phyloP scores from a whole-genome alignment of 1,139 yeast species.

The Geotrichum bryndzae region DNA sequence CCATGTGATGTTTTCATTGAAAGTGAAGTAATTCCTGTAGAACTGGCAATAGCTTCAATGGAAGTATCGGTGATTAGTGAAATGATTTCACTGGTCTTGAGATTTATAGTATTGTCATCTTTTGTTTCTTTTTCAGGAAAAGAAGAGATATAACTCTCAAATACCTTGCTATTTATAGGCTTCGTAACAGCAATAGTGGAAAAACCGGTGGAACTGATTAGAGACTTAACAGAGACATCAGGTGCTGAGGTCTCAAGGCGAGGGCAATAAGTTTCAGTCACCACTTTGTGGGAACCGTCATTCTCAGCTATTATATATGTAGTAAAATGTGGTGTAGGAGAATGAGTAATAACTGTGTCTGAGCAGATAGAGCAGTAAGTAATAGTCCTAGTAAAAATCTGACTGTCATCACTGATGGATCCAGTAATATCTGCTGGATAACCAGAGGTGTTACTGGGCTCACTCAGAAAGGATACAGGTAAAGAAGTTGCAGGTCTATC shows the following conservation, averaged over 20 bases:
- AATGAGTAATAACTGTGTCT: background rate
- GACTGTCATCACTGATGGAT: background rate
- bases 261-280: background rate
- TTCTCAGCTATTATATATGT: background rate
- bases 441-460: background rate
- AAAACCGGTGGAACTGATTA: background rate
- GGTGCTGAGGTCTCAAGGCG: background rate
- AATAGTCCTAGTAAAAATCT: background rate
- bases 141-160: background rate
- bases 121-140: background rate
- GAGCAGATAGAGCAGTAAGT: background rate
- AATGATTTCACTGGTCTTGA: background rate
- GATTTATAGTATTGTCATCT: background rate
- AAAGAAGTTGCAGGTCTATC: no score
- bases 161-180: background rate
- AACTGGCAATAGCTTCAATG: background rate
- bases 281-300: background rate
- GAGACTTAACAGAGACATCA: background rate
- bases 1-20: no score
- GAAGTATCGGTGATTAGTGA: background rate
- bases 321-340: background rate
- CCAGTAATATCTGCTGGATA: background rate
- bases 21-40: no score
- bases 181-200: background rate
- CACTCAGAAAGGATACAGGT: background rate